These are phyloP conservation scores for Fusarium solani-melongenae DNA, from an alignment of 2,329 filamentous ascomycete species.

Conservation along the genomic window DNA sequence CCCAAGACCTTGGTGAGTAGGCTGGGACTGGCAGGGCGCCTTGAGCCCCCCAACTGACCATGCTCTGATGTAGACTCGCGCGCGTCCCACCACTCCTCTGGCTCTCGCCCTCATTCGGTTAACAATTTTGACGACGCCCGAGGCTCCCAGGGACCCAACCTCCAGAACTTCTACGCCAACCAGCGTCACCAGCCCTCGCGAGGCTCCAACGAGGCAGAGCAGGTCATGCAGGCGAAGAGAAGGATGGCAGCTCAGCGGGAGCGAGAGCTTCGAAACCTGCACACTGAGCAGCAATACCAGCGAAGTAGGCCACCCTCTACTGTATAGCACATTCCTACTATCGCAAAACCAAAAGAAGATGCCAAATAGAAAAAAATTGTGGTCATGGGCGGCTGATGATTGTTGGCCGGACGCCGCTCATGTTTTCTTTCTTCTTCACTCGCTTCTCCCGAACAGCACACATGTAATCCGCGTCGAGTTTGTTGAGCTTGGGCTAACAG, in stretches of 20 bases:
- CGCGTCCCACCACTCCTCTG: slow-evolving; percentile 69
- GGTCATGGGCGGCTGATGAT: slow-evolving; percentile 41
- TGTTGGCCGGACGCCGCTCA: slow-evolving; percentile 35
- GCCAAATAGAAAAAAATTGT: slow-evolving; percentile 54
- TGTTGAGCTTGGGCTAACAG: slow-evolving; percentile 51
- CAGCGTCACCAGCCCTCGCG: slow-evolving; percentile 91
- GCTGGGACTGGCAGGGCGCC: slow-evolving; percentile 29
- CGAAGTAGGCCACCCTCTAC: slow-evolving; percentile 91
- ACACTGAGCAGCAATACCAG: slow-evolving; percentile 99
- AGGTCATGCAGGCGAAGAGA: slow-evolving; percentile 99
- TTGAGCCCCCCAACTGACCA: slow-evolving; percentile 37
- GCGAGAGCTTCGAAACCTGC: slow-evolving; percentile 98
- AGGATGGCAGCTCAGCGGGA: slow-evolving; percentile 99
- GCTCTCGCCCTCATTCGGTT: slow-evolving; percentile 83
- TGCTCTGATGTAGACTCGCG: slow-evolving; percentile 71
- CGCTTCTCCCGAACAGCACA: slow-evolving; percentile 35
- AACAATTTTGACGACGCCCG: slow-evolving; percentile 83
- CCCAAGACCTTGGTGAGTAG: slow-evolving; percentile 32
- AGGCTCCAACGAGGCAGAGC: slow-evolving; percentile 90
- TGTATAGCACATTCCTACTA: slow-evolving; percentile 69
- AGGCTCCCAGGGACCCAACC: slow-evolving; percentile 75
- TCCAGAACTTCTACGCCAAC: slow-evolving; percentile 93
- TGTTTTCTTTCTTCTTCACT: slow-evolving; percentile 40
- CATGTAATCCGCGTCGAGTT: slow-evolving; percentile 43
- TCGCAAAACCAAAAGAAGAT: slow-evolving; percentile 45